phyloP scores from a whole-genome alignment of 106 monocot species.

The Narthecium ossifragum region DNA sequence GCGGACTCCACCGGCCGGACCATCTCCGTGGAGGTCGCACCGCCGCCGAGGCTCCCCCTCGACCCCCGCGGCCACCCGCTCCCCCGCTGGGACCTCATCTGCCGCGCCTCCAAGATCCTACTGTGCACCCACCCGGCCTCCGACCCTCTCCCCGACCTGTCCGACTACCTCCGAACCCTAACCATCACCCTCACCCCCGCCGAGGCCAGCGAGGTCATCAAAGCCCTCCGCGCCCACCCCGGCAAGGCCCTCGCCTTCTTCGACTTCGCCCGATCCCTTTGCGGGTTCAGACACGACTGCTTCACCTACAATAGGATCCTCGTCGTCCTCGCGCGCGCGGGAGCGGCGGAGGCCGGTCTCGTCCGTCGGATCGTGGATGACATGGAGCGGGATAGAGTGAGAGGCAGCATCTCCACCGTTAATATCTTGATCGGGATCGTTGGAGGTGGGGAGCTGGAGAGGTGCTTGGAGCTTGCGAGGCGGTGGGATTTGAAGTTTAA shows the following conservation, averaged over 20 bases:
- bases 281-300: constrained; percentile 71
- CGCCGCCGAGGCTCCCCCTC: constrained; percentile 27
- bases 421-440: constrained; percentile 71
- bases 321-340: constrained; percentile 24
- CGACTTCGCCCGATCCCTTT: constrained; percentile 48
- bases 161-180: constrained; percentile 68
- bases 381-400: constrained; percentile 68
- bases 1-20: constrained; percentile 40
- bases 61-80: constrained; percentile 55
- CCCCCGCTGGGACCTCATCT: constrained; percentile 84
- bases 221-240: constrained; percentile 28
- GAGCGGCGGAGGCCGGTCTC: constrained; percentile 3
- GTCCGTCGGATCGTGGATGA: constrained; percentile 43
- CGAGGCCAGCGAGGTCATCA: constrained; percentile 80
- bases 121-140: constrained; percentile 19
- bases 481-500: constrained; percentile 76
- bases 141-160: constrained; percentile 62
- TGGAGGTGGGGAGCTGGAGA: constrained; percentile 31
- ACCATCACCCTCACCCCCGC: constrained; percentile 49
- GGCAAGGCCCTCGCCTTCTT: constrained; percentile 54
- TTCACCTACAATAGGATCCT: constrained; percentile 88
- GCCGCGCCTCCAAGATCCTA: constrained; percentile 55
- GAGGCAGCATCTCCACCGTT: constrained; percentile 76
- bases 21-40: constrained; percentile 48
- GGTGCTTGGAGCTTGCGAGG: constrained; percentile 61